Conservation (phyloP, 306 rosid genomes). For the Trifolium pratense region DNA sequence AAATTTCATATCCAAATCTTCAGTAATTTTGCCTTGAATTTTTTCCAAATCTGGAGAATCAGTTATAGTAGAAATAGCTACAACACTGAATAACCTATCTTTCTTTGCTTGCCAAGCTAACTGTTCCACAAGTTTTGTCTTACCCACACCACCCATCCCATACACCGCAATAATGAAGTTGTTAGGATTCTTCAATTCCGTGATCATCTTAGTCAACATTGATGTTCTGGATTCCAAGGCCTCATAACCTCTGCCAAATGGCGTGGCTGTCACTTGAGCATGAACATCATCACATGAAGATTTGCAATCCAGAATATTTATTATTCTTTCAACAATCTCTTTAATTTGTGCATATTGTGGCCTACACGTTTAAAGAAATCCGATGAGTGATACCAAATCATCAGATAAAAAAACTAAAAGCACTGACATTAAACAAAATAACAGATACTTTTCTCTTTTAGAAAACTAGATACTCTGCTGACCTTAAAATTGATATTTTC, state of each 20-base stretch:
- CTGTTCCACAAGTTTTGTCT: slow-evolving; percentile 14
- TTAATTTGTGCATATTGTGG: too few relatives aligned
- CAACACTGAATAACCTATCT: neutral
- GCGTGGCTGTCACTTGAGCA: too few relatives aligned
- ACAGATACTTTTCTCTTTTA: too few relatives aligned
- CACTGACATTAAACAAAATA: too few relatives aligned
- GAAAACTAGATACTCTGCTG: too few relatives aligned
- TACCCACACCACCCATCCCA: neutral
- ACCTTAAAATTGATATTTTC: too few relatives aligned
- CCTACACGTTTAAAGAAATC: too few relatives aligned
- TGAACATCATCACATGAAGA: too few relatives aligned
- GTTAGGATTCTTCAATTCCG: neutral
- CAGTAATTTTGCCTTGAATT: slow-evolving; percentile 30
- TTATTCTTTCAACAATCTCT: too few relatives aligned
- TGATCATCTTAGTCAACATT: neutral
- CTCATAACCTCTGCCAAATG: neutral
- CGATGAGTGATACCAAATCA: too few relatives aligned
- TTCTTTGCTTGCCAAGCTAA: neutral
- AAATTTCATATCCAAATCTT: neutral
- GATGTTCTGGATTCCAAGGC: slow-evolving; percentile 10
- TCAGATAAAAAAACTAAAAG: too few relatives aligned
- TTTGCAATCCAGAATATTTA: too few relatives aligned
- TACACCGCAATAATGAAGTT: slow-evolving; percentile 16
- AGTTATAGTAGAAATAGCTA: neutral
- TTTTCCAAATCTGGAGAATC: neutral